Percentiles rank a stretch among this genome's conserved stretches.
Evolutionary conservation across 1,139 yeast genomes (phyloP).

Genomic region (Blastobotrys raffinosifermentans): DNA sequence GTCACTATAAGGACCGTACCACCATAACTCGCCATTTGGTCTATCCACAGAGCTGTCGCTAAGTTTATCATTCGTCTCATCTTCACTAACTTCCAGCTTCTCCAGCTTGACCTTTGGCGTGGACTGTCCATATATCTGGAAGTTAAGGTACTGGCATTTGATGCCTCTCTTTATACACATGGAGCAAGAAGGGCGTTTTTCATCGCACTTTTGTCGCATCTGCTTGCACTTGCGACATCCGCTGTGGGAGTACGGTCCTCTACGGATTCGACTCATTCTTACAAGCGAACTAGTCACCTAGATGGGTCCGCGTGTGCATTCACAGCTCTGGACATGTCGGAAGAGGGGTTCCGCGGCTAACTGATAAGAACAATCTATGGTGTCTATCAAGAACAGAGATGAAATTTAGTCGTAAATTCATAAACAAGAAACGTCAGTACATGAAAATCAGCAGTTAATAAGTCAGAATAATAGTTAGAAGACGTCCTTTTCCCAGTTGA

Average conservation of each 20-base stretch:
- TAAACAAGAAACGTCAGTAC: no score
- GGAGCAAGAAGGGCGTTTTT: conserved; percentile 39
- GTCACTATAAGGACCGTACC: conserved; percentile 1
- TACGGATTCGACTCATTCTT: no score
- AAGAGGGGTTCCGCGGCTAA: no score
- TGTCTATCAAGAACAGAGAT: no score
- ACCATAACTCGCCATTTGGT: conserved; percentile 1
- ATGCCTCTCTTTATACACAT: conserved; percentile 34
- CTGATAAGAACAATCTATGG: no score
- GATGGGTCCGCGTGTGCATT: no score
- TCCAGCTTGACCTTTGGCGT: conserved; percentile 10
- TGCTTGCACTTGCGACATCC: conserved; percentile 37
- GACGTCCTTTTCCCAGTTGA: conserved; percentile 29
- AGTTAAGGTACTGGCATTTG: no score
- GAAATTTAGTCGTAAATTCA: no score
- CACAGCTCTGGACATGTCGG: no score
- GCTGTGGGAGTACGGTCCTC: conserved; percentile 13
- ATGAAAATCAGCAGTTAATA: no score
- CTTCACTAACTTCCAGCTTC: conserved; percentile 4
- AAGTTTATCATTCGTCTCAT: conserved; percentile 2
- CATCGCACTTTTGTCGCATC: conserved; percentile 42
- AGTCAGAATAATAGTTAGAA: no score
- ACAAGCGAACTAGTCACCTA: no score
- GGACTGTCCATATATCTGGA: conserved; percentile 22
- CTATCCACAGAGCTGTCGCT: neutral